Base-by-base conservation (phyloP, 2,329 filamentous ascomycete genomes). In the Nakataea oryzae region DNA sequence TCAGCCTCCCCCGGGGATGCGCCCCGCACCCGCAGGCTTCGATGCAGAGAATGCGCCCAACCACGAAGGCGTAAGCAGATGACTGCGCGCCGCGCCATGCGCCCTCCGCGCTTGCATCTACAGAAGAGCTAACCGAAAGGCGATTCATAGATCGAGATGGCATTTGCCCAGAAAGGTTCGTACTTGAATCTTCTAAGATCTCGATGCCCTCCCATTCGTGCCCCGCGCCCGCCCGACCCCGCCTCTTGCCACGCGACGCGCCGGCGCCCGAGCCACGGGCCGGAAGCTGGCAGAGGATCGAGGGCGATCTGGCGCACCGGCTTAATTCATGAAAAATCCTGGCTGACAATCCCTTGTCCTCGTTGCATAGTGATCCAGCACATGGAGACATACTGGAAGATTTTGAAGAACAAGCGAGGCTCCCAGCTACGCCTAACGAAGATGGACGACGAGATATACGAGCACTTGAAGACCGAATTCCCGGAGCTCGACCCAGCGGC, bases 361-460 rank as follows among this genome's bases (percentile, higher is more conserved):
- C 13, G 21, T 41, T n/a, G 47, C 59, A 8, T 67, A 80, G 93
- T 89, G 60, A 95, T 97, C 50, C 90, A 96, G 76, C 95, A 99
- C 76, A 91, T 99, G 83, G 85, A 91, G 72, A 97, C 93, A 59
- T 97, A 99, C 82, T 99, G 93, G 93, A 82, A 87, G 61, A 93
- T 99, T 72, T 89, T 99, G 69, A 89, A 97, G 76, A 91, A 89
- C 73, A 85, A 96, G 68, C 90, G 86, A 69, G 95, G 93, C 68
- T 96, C 92, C n/a, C 80, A 87, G 65, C 81, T 99, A 64, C 90
- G 91, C 65, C 85, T 99, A 66, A 99, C 95, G 65, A 95, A 93
- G 79, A 84, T 96, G 70, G 95, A 99, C 77, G 88, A 97, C 73
- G 92, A 97, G 57, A 99, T 99, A 75, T 87, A 90, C 76, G 88